A percentile compares a stretch with the other conserved stretches of the same genome.
phyloP scores from a whole-genome alignment of 352 stramenopile genomes.

The Phytophthora fragariaefolia region DNA sequence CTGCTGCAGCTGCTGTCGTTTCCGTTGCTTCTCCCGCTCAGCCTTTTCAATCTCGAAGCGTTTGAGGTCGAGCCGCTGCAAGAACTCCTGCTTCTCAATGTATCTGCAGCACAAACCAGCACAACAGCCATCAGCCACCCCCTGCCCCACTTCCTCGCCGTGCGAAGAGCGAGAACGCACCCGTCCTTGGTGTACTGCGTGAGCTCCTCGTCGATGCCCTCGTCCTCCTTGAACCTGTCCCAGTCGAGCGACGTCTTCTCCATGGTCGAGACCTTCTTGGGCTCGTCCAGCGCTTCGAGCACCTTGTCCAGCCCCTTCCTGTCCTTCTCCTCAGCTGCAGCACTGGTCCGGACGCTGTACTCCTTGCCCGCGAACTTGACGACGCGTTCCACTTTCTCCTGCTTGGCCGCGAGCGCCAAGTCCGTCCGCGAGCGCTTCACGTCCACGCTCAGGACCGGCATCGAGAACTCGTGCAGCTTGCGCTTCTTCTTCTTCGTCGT shows the following conservation, averaged over 20 bases:
- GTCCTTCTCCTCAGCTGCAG: conserved; percentile 3
- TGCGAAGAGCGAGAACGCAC: conserved; percentile 36
- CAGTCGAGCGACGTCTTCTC: conserved; percentile 96
- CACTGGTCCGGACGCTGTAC: conserved; percentile 52
- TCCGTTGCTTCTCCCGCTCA: conserved; percentile 80
- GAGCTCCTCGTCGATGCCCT: conserved; percentile 93
- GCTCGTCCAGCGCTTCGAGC: conserved; percentile 84
- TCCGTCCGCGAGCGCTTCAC: conserved; percentile 59
- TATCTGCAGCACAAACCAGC: conserved; percentile 51
- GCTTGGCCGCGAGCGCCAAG: conserved; percentile 35
- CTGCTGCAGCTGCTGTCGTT: conserved; percentile 50
- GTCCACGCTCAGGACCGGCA: conserved; percentile 77
- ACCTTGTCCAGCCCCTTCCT: conserved; percentile 82
- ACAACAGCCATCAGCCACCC: background rate
- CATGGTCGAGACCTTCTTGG: conserved; percentile 94
- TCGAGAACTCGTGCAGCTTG: conserved; percentile 74
- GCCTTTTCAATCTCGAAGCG: conserved; percentile 92
- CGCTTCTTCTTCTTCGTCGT: conserved; percentile 57
- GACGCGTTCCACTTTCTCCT: conserved; percentile 57
- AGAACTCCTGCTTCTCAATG: conserved; percentile 96
- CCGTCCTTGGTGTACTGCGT: conserved; percentile 94
- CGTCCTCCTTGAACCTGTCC: conserved; percentile 95
- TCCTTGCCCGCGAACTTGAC: conserved; percentile 89
- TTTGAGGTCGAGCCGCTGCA: conserved; percentile 89
- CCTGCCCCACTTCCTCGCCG: no score